Evolutionary conservation across 2,329 filamentous ascomycete species (phyloP), one percentile per base, ranked within the genome.

Genomic region (Cercospora sp.): DNA sequence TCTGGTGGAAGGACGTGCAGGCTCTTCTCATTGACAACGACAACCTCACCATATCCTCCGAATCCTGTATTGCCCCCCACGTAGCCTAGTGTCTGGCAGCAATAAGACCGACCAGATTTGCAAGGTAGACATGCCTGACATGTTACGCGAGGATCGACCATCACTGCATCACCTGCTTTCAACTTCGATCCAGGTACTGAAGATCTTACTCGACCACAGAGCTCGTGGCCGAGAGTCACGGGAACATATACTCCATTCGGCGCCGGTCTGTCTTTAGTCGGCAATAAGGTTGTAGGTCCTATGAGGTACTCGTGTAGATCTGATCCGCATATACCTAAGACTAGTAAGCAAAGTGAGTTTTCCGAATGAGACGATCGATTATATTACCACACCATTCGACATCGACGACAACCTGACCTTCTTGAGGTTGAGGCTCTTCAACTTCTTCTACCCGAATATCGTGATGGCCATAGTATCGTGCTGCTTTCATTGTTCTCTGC

Each of bases 391-490:
- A 73, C 72, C 73, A 74, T 48, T 69, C 69, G 26, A 74, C 68
- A 33, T 73, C 71, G 60, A 75, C 63, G 26, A 72, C 57, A 26
- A 76, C 51, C 60, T 76, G 69, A 5, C 65, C 70, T 26, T 69
- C 65, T 7, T 55, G 51, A n/a, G 68, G 68, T 30, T 64, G 48
- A 6, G 74, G 75, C 45, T 72, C 66, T 18, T 70, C 70, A 51
- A 75, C 71, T 45, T 73, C 67, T 16, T 76, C 73, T 53, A 75
- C 58, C 23, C 75, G 69, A 40, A 76, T 69, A 57, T 76, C 74
- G 31, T 62, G 63, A n/a, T 68, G 51, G 33, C 63, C 69, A 60
- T 76, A 69, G 67, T 73, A 76, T 62, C 73, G 65, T 16, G 73
- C 72, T 16, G 74, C 75, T 60, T 73, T 74, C 73, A 76, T 76